These are phyloP conservation scores for Macroventuria anomochaeta DNA, from an alignment of 2,329 filamentous ascomycete genomes.

Conservation along the genomic window DNA sequence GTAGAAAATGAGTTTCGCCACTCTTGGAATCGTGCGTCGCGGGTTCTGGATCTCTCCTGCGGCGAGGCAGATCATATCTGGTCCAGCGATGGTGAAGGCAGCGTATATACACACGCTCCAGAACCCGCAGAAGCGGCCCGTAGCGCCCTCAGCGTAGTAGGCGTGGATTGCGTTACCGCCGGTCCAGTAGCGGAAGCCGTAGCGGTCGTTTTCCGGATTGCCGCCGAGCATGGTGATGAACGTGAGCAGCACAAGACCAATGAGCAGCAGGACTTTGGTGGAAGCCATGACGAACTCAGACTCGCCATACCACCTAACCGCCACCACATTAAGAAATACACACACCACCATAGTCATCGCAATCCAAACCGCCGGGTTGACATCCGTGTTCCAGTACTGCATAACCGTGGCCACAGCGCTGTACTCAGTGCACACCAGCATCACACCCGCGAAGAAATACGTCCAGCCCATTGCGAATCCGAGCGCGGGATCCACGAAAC, in stretches of 20 bases:
- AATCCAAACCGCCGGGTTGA: conserved; percentile 47
- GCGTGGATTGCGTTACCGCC: conserved; percentile 59
- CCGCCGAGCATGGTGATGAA: conserved; percentile 66
- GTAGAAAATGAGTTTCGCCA: conserved; percentile 66
- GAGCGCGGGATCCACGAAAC: conserved; percentile 78
- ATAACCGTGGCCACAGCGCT: conserved; percentile 48
- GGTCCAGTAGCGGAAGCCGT: conserved; percentile 66
- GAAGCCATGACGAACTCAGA: conserved; percentile 45
- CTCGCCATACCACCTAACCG: conserved; percentile 48
- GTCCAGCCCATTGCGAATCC: conserved; percentile 74
- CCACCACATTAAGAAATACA: conserved; percentile 45
- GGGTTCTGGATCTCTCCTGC: conserved; percentile 66
- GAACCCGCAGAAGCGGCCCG: conserved; percentile 54
- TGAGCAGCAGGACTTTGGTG: conserved; percentile 44
- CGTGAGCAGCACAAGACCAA: conserved; percentile 58
- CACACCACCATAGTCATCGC: conserved; percentile 47
- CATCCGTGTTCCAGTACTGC: conserved; percentile 45
- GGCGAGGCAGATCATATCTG: conserved; percentile 50
- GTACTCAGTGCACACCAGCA: conserved; percentile 25
- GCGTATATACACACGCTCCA: conserved; percentile 57
- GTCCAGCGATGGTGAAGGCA: conserved; percentile 60
- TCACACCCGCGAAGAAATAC: conserved; percentile 61
- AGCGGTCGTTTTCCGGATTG: conserved; percentile 57
- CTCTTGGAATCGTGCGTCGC: conserved; percentile 65
- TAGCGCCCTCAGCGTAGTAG: conserved; percentile 55